A percentile compares a stretch with the other conserved stretches of the same genome.
Evolutionary conservation across 1,284 basidiomycete species (phyloP).

Genomic region (Ceratobasidium sp.): DNA sequence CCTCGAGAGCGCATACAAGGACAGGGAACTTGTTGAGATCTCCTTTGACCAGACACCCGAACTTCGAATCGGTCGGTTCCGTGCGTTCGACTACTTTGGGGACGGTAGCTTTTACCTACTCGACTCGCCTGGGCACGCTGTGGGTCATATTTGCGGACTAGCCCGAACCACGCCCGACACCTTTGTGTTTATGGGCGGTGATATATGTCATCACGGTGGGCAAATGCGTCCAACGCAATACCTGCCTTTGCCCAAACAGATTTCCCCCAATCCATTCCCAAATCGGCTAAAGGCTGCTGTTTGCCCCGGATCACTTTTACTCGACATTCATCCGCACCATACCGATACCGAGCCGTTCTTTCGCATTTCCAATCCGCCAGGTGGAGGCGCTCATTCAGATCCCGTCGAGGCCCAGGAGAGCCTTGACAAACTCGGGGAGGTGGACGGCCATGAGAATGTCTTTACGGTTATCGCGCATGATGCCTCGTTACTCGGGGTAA

Average conservation of each 20-base stretch:
- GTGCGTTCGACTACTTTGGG: neutral
- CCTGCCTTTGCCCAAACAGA: conserved; percentile 24
- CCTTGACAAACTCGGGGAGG: neutral
- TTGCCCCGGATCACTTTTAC: conserved; percentile 12
- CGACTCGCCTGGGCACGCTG: neutral
- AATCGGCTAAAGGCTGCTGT: neutral
- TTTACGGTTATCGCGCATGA: conserved; percentile 9
- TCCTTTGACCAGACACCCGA: neutral
- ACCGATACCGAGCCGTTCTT: conserved; percentile 13
- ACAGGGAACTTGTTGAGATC: neutral
- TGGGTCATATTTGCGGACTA: conserved; percentile 22
- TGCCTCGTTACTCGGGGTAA: neutral
- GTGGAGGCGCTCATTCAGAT: neutral
- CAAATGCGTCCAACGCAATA: conserved; percentile 22
- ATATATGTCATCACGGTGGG: conserved; percentile 28
- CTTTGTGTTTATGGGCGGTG: conserved; percentile 33
- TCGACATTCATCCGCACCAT: conserved; percentile 3
- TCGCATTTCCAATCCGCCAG: neutral
- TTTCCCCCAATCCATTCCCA: conserved; percentile 30
- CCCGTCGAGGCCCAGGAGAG: neutral
- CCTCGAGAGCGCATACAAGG: conserved; percentile 29
- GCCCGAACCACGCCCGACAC: conserved; percentile 26
- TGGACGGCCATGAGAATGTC: conserved; percentile 6
- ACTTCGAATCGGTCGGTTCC: neutral
- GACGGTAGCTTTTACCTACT: conserved; percentile 8